A percentile compares a stretch with the other conserved stretches of the same genome.
Evolutionary conservation across 352 stramenopile species (phyloP).

Genomic region (Bremia lactucae): DNA sequence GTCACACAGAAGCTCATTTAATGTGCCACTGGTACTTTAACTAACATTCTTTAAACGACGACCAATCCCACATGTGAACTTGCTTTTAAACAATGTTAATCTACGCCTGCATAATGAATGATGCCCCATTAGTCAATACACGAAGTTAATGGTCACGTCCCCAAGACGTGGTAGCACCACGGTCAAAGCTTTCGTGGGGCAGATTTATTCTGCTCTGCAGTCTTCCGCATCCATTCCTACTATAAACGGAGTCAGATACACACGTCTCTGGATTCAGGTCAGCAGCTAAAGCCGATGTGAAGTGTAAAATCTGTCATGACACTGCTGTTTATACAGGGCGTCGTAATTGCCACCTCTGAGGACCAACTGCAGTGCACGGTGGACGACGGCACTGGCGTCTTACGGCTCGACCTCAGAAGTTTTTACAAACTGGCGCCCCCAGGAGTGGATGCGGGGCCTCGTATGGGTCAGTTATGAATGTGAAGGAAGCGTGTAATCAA

Average conservation of each 20-base stretch:
- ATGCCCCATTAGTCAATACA: too few species aligned
- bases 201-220: conserved; percentile 39
- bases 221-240: conserved; percentile 26
- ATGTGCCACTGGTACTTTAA: not conserved
- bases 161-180: conserved; percentile 22
- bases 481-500: not conserved
- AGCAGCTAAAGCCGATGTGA: not conserved
- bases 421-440: conserved; percentile 55
- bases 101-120: conserved; percentile 4
- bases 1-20: conserved; percentile 89
- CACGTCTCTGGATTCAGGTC: conserved; percentile 73
- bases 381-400: conserved; percentile 64
- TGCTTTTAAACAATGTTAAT: not conserved
- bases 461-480: conserved; percentile 22
- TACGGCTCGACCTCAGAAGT: conserved; percentile 44
- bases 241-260: conserved; percentile 51
- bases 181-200: conserved; percentile 46
- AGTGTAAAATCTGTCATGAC: not conserved
- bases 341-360: conserved; percentile 32
- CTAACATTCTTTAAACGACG: not conserved
- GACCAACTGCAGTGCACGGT: conserved; percentile 36
- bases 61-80: not conserved
- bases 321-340: conserved; percentile 21
- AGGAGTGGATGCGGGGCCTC: conserved; percentile 27
- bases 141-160: not conserved